Base-by-base conservation (phyloP, 495 filamentous ascomycete species). In the Xylaria palmicola region DNA sequence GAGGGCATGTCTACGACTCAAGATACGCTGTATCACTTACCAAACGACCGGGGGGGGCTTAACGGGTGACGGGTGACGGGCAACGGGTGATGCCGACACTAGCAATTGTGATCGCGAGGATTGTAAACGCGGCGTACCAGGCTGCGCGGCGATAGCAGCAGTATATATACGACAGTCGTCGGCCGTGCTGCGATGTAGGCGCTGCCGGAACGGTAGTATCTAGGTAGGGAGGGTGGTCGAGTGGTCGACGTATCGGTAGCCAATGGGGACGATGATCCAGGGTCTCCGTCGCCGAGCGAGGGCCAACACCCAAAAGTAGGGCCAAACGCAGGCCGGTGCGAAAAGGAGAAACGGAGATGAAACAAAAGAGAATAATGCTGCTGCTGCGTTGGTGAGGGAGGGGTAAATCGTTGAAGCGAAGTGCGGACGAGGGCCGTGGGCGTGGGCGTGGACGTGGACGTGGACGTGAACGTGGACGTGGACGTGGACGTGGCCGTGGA, bases 321-420 rank as follows among this genome's bases (percentile, higher is more conserved):
- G 53, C 32, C 20, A 10, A 9, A 27, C 8, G 29, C 29, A 22
- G 19, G 26, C 22, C 27, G 53, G n/a, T 40, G 24, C 32, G 53
- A 56, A 43, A 39, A 56, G 53, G 53, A 37, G 43, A 39, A 44
- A 20, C 9, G 39, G 8, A n/a, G n/a, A n/a, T 4, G 39, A 26
- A 43, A 55, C 36, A 39, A 27, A 9, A 55, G 20, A 27, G 37
- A 7, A 20, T 50, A 47, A 40, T 8, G 51, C 36, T 41, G 56
- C 47, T 57, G 56, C 41, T 50, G 53, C 53, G 53, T 56, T 40
- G 53, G 29, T 56, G 53, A 44, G 53, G 32, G 39, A 56, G 53
- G 32, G 53, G 44, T 43, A 40, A n/a, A n/a, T n/a, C n/a, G n/a
- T n/a, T n/a, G n/a, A n/a, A n/a, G n/a, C n/a, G n/a, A n/a, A n/a